Evolutionary conservation across 1,284 basidiomycete genomes (phyloP), one percentile per base, ranked within the genome.

Genomic region (Erythrobasidium hasegawianum): DNA sequence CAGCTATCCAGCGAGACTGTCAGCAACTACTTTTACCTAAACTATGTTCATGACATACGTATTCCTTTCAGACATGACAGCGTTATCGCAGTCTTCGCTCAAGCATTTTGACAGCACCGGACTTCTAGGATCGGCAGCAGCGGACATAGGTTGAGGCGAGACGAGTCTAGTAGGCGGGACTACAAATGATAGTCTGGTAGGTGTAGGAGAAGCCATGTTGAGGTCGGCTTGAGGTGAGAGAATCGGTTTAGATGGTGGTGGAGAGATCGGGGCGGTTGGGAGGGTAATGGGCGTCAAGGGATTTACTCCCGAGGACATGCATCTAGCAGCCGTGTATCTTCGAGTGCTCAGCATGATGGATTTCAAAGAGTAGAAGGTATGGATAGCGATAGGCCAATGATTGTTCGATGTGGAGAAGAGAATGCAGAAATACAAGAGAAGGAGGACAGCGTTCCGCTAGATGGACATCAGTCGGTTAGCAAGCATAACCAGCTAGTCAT

Each of bases 191-290:
- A 45, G 62, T 40, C 43, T 64, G 58, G 67, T 71, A 61, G 52
- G 70, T 57, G 69, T 70, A 58, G 41, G 45, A 60, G 66, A 62
- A 52, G 41, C 52, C 38, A 68, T 50, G 50, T 29, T 18, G 33
- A 41, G 7, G 39, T 65, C 62, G 1, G 45, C 41, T 4, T 40
- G 45, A 43, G 50, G 55, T 11, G 61, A 59, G 2, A 59, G 27
- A 1, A 38, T 26, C 11, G 61, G 24, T 13, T 47, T 47, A 24
- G 43, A 47, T 7, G 43, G 43, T 16, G 43, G 43, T 24, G 43
- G 43, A 5, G 43, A 47, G n/a, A 47, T 16, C 16, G 43, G 43
- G 7, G 43, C 43, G 5, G 16, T 47, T 47, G 43, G 14, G n/a
- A 47, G 22, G 22, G 43, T 18, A 16, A 24, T n/a, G 7, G 22